Evolutionary conservation across 2,329 filamentous ascomycete genomes (phyloP), one percentile per base, ranked within the genome.

Genomic region (Aspergillus bombycis): DNA sequence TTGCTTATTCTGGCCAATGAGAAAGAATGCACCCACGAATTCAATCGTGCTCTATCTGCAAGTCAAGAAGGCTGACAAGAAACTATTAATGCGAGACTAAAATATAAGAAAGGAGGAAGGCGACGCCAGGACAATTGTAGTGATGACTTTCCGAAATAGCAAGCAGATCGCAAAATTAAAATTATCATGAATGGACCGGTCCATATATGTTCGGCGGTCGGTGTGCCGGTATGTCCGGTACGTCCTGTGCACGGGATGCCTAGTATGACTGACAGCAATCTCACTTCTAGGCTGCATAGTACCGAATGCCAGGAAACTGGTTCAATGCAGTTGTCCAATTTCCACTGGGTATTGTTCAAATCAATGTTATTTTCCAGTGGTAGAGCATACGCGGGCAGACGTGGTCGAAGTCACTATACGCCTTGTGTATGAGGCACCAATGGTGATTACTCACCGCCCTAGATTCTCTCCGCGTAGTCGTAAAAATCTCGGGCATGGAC

Each of bases 181-280:
- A n/a, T n/a, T n/a, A 34, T 23, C 26, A 28, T 28, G 26, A 28
- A 28, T 28, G 26, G n/a, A n/a, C n/a, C n/a, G n/a, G 26, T 28
- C 43, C 28, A n/a, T 28, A n/a, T 46, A 48, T 46, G 43, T 36
- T 48, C 56, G 56, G 45, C 30, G 56, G 28, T 58, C 43, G 56
- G 53, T 5, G 43, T 26, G 57, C 62, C 58, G 62, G 58, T 48
- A 55, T 26, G 30, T 54, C 50, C 50, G 50, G 21, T 54, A 45
- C 32, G 45, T 46, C 38, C 21, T 43, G 36, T 48, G 53, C 14
- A 30, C 23, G 30, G 30, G 11, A 19, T 30, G 21, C 3, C 38
- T 19, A 48, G 23, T 26, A 36, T 36, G 21, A 21, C 19, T 53
- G 30, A 7, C n/a, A 12, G 19, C 19, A 34, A 11, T n/a, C 36